Percentiles rank a stretch among this genome's conserved stretches.
phyloP scores from a whole-genome alignment of 805 yeast species.

The Wickerhamomyces subpelliculosus region DNA sequence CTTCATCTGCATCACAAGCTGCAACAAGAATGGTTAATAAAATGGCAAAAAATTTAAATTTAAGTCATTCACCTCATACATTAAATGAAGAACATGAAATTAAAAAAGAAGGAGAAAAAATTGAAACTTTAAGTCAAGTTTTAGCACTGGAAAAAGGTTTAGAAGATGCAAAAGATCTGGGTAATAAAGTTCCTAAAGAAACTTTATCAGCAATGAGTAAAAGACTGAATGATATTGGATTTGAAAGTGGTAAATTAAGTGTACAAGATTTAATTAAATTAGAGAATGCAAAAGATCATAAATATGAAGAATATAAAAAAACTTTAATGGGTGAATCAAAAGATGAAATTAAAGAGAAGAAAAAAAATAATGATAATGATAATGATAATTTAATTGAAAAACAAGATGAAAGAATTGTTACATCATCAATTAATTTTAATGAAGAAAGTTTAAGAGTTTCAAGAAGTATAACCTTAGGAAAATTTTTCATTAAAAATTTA shows the following conservation, averaged over 20 bases:
- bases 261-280: constrained; percentile 12
- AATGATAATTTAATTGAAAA: no score
- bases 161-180: constrained; percentile 44
- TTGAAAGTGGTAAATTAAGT: constrained; percentile 30
- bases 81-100: background rate
- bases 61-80: no score
- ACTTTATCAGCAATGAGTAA: constrained; percentile 22
- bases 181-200: constrained; percentile 26
- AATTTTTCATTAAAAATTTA: constrained; percentile 33
- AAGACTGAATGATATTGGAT: constrained; percentile 29
- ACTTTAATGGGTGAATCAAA: constrained; percentile 12
- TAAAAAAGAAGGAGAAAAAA: constrained; percentile 5
- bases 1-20: background rate
- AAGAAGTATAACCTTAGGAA: constrained; percentile 64
- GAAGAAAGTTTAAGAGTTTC: constrained; percentile 49
- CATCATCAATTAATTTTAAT: constrained; percentile 50
- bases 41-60: constrained; percentile 3
- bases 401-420: constrained; percentile 44
- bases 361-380: no score
- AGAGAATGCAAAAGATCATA: constrained; percentile 15
- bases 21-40: constrained; percentile 2
- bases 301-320: constrained; percentile 14
- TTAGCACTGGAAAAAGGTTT: constrained; percentile 54
- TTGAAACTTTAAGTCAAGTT: constrained; percentile 46
- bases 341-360: constrained; percentile 1